These are phyloP conservation scores for Myxozyma neotropica DNA, from an alignment of 805 yeast species.

Conservation along the genomic window DNA sequence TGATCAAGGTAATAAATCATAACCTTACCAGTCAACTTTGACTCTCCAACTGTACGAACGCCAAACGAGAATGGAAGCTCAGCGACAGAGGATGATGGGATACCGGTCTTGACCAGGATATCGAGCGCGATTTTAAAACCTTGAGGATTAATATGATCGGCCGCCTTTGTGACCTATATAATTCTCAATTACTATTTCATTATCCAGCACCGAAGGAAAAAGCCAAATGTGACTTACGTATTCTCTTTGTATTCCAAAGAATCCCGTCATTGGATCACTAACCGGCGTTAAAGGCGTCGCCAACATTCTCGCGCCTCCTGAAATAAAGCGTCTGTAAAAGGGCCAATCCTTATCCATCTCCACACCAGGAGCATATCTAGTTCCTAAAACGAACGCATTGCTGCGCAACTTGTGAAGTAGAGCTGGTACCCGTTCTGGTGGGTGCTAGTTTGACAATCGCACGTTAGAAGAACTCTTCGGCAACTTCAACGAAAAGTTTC, in stretches of 20 bases:
- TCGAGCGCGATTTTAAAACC: slow-evolving; percentile 58
- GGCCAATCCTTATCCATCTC: slow-evolving; percentile 60
- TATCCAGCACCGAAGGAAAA: too few relatives aligned
- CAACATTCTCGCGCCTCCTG: slow-evolving; percentile 53
- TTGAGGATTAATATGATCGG: slow-evolving; percentile 45
- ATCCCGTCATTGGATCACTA: slow-evolving; percentile 58
- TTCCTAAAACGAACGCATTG: slow-evolving; percentile 53
- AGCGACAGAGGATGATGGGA: slow-evolving; percentile 46
- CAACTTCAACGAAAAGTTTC: background rate
- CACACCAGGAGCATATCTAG: slow-evolving; percentile 58
- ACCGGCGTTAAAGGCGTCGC: slow-evolving; percentile 56
- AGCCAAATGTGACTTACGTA: slow-evolving; percentile 39
- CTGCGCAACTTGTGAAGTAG: slow-evolving; percentile 47
- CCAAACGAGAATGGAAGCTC: slow-evolving; percentile 56
- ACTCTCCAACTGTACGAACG: slow-evolving; percentile 58
- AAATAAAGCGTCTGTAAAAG: slow-evolving; percentile 52
- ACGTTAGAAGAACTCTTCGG: background rate
- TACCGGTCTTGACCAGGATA: slow-evolving; percentile 51
- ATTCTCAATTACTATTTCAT: background rate
- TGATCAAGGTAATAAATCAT: slow-evolving; percentile 53
- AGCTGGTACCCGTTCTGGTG: slow-evolving; percentile 55
- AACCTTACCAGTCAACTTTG: slow-evolving; percentile 53
- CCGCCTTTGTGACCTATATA: slow-evolving; percentile 38
- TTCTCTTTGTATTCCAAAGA: slow-evolving; percentile 53
- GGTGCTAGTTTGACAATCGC: slow-evolving; percentile 46